phyloP scores from a whole-genome alignment of 2,329 filamentous ascomycete species.

The Pseudogymnoascus sp. region DNA sequence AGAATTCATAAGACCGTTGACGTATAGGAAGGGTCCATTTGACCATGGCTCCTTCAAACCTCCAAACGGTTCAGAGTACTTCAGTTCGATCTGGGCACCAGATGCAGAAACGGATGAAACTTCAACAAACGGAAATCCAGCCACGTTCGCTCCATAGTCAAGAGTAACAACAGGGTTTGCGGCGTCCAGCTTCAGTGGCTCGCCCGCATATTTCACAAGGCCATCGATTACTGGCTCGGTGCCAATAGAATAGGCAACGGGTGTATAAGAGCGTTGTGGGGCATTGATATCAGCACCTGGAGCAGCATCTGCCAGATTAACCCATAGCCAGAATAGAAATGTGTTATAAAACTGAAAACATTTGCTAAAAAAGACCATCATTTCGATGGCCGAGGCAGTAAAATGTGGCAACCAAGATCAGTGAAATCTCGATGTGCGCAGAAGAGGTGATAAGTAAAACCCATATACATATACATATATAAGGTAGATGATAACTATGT shows the following conservation, averaged over 20 bases:
- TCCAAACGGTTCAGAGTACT: constrained; percentile 29
- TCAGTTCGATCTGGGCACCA: constrained; percentile 29
- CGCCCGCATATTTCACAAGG: not conserved
- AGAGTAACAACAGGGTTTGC: constrained; percentile 18
- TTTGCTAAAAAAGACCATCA: constrained; percentile 1
- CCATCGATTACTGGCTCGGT: constrained; percentile 1
- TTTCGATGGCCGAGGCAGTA: not conserved
- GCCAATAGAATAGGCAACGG: not conserved
- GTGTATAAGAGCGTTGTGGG: not conserved
- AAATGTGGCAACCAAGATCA: not conserved
- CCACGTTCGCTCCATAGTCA: constrained; percentile 29
- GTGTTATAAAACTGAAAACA: constrained; percentile 2
- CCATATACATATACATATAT: not conserved
- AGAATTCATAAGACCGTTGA: constrained; percentile 24
- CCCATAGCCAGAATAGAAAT: not conserved
- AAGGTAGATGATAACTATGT: not conserved
- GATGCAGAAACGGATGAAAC: constrained; percentile 19
- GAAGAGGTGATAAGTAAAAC: not conserved
- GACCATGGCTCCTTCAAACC: constrained; percentile 22
- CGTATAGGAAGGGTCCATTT: constrained; percentile 29
- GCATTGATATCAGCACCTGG: not conserved
- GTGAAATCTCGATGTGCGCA: not conserved
- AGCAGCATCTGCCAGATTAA: not conserved
- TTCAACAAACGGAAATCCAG: constrained; percentile 29
- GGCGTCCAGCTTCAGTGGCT: not conserved